Base-by-base conservation (phyloP, 352 stramenopile species). In the Phytopythium montanum region DNA sequence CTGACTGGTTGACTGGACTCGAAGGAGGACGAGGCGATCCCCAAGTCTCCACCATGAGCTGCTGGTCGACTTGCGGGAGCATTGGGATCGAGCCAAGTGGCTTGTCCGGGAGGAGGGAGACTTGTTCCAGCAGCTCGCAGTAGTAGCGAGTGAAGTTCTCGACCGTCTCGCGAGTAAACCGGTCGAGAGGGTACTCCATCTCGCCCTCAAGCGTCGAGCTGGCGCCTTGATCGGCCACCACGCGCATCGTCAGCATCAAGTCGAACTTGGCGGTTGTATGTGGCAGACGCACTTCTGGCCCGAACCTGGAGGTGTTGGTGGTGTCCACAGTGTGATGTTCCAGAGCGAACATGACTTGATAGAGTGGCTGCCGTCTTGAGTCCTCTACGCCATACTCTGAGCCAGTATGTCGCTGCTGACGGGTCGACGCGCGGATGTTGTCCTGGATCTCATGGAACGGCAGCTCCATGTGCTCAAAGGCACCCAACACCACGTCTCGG, bases 261-360 rank as follows among this genome's bases (percentile, higher is more conserved):
- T 86, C 73, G 56, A 88, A 88, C 55, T 86, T 88, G 53, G 75
- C 68, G 2, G 67, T 70, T 3, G 67, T 49, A 41, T 68, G 70
- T 0, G 69, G 62, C 4, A 85, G 45, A 13, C 10, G 5, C 21
- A 86, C 25, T 31, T 86, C 73, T 3, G 26, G 28, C n/a, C 23
- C 21, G 7, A n/a, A 16, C 12, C 61, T 48, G 7, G 19, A 7
- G 23, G 36, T 7, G 19, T 25, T 59, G 34, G 58, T 45, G 12
- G 16, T 25, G 5, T 13, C 7, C 0, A n/a, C 12, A 13, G 3
- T 26, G 31, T 34, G 3, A 26, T 52, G 45, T 45, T 88, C 78
- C 61, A 75, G 85, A 0, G 78, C 72, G 62, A 88, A 88, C 75
- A 88, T 84, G 55, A 77, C 69, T 55, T 80, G 67, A 53, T 79